Conservation (phyloP, 352 stramenopile genomes). For the Phytophthora uliginosa region DNA sequence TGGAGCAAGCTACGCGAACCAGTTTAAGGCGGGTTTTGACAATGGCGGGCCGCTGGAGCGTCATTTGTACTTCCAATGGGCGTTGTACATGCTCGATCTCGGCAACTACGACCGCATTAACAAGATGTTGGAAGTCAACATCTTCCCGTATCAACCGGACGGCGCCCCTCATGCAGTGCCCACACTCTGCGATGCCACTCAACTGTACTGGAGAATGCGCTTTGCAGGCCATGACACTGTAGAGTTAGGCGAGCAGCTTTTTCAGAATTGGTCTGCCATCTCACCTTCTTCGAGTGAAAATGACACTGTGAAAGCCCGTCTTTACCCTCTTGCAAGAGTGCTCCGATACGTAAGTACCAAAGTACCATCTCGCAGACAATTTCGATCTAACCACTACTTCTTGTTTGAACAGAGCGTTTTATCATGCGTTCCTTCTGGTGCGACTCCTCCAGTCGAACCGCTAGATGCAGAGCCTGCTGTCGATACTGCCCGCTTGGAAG, state of each 20-base stretch:
- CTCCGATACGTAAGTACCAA: constrained; percentile 66
- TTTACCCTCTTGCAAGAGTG: constrained; percentile 61
- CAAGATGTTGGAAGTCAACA: constrained; percentile 84
- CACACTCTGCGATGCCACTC: constrained; percentile 77
- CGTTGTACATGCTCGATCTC: constrained; percentile 82
- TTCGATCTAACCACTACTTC: constrained; percentile 8
- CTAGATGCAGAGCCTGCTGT: constrained; percentile 38
- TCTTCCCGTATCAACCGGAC: constrained; percentile 59
- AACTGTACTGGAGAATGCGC: constrained; percentile 88
- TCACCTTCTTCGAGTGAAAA: constrained; percentile 30
- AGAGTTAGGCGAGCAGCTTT: constrained; percentile 67
- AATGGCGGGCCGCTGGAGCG: constrained; percentile 77
- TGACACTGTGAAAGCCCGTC: constrained; percentile 29
- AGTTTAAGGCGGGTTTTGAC: constrained; percentile 82
- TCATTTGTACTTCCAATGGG: constrained; percentile 88
- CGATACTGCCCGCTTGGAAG: constrained; percentile 50
- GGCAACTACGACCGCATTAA: constrained; percentile 86
- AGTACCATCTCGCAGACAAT: background rate
- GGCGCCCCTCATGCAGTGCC: constrained; percentile 53
- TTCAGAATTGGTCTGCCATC: constrained; percentile 59
- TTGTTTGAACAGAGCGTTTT: constrained; percentile 63
- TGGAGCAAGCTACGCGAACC: constrained; percentile 86
- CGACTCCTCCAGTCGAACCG: constrained; percentile 34
- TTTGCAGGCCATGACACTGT: constrained; percentile 74
- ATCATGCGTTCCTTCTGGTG: constrained; percentile 46